phyloP scores from a whole-genome alignment of 495 filamentous ascomycete species.

The Neurospora sp. region DNA sequence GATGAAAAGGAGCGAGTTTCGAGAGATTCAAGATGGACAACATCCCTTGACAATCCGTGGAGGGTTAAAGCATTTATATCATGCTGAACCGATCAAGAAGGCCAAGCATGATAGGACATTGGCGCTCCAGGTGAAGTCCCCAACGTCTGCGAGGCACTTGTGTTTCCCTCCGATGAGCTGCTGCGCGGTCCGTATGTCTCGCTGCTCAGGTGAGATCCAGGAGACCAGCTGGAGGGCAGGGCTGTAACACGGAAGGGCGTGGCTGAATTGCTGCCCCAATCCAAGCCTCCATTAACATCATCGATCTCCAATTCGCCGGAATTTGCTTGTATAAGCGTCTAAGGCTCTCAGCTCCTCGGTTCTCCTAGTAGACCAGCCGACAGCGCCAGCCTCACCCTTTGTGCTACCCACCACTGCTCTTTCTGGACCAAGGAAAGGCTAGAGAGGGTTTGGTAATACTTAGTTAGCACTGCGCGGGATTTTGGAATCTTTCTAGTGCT shows the following conservation, averaged over 20 bases:
- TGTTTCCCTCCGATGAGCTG: neutral
- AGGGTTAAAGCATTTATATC: neutral
- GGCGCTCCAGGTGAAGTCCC: neutral
- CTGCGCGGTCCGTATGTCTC: neutral
- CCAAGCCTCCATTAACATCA: neutral
- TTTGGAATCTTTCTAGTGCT: neutral
- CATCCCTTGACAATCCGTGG: neutral
- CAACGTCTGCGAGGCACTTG: neutral
- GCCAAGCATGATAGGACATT: neutral
- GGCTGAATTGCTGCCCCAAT: neutral
- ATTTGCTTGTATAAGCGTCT: neutral
- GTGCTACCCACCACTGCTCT: neutral
- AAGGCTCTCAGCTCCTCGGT: neutral
- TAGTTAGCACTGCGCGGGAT: neutral
- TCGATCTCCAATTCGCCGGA: neutral
- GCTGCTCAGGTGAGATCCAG: neutral
- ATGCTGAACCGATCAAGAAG: neutral
- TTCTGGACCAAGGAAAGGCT: neutral
- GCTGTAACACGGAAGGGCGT: neutral
- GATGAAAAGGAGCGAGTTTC: neutral
- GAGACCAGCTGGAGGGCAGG: neutral
- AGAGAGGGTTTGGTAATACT: neutral
- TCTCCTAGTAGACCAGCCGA: neutral
- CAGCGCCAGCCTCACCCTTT: neutral
- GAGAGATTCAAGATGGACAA: neutral